Conservation (phyloP, 495 filamentous ascomycete genomes). For the Entonaema liquescens region DNA sequence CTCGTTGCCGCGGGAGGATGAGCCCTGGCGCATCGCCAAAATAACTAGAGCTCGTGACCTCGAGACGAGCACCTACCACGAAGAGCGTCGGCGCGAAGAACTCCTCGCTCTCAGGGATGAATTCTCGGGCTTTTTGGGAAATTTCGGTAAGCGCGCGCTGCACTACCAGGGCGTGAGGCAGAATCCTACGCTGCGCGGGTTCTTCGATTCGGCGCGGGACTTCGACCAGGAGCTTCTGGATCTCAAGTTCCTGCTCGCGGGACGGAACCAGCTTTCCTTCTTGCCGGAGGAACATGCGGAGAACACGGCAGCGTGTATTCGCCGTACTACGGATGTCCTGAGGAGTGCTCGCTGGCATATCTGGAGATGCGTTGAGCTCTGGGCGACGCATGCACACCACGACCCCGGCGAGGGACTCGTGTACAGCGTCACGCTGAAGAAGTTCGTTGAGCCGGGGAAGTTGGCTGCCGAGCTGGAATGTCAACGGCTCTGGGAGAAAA, state of each 20-base stretch:
- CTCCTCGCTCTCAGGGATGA: neutral
- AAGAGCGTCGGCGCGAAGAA: constrained; percentile 1
- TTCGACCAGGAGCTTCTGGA: constrained; percentile 16
- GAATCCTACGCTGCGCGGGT: neutral
- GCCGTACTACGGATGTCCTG: neutral
- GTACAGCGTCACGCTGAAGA: neutral
- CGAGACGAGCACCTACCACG: constrained; percentile 5
- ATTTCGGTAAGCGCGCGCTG: neutral
- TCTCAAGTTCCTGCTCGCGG: constrained; percentile 18
- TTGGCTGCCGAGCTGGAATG: neutral
- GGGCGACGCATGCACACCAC: neutral
- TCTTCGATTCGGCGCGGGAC: constrained; percentile 7
- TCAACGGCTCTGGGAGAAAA: neutral
- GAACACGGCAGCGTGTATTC: neutral
- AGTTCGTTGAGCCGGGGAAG: neutral
- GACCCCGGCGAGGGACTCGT: neutral
- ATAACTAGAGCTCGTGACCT: neutral
- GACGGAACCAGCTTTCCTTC: constrained; percentile 2
- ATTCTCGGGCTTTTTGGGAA: neutral
- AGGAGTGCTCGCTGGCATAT: constrained; percentile 5
- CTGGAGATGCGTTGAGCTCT: neutral
- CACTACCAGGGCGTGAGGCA: constrained; percentile 1
- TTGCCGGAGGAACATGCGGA: neutral
- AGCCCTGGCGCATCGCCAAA: neutral
- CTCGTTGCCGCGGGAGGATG: neutral